Evolutionary conservation across 2,329 filamentous ascomycete species (phyloP), one percentile per base, ranked within the genome.

Genomic region (Botrytis deweyae): DNA sequence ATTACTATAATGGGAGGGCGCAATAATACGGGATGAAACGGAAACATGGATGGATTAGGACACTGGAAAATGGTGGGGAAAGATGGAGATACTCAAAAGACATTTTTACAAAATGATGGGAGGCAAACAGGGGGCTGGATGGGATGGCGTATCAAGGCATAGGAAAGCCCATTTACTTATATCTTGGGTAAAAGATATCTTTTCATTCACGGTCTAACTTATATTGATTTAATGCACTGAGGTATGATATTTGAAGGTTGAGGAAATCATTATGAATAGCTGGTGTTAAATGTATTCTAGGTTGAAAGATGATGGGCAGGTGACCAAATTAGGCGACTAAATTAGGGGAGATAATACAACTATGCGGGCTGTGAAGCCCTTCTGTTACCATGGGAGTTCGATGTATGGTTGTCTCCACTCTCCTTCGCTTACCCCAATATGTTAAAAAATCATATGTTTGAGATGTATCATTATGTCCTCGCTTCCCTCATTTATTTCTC

Each of bases 121-220:
- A 69, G 66, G 66, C 12, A 14, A 68, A 33, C 49, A 69, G 33
- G 49, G 66, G 66, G 40, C 38, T 40, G 65, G 65, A 69, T 69
- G 18, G 66, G 38, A 69, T 58, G 49, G 66, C 36, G 66, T 69
- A 58, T 33, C 25, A 52, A 69, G 66, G n/a, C 36, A 68, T n/a
- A 14, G 49, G 52, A 25, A 58, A 58, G 49, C 38, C n/a, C 20
- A 16, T 58, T 40, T 42, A 58, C 49, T 42, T 58, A 42, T 42
- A 69, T 29, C 49, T 40, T 69, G 20, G 46, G 49, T 42, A 18
- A 22, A 68, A 69, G 38, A 69, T 69, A 58, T 58, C 49, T 58
- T 69, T 42, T 44, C 1, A n/a, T 18, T 69, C 12, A 25, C 18
- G 18, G 20, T 42, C 40, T 22, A 25, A 33, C 18, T 69, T 69